Evolutionary conservation across 768 basidiomycete species (phyloP).

Genomic region (Termitomyces sp.): DNA sequence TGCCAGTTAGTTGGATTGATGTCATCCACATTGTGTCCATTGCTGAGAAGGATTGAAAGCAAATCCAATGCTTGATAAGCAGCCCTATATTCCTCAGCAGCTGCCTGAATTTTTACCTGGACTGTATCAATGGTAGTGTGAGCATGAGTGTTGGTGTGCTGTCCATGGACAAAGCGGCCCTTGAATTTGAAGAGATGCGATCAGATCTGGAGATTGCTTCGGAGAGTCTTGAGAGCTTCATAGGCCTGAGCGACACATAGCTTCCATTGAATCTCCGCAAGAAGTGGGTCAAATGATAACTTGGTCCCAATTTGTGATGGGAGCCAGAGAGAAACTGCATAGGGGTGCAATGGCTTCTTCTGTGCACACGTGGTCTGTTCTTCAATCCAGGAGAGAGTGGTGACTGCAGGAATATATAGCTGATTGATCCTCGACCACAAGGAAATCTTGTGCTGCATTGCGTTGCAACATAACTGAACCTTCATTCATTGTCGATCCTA

Average conservation of each 20-base stretch:
- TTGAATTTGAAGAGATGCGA: constrained; percentile 9
- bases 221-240: constrained; percentile 8
- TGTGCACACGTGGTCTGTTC: background rate
- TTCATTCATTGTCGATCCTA: constrained; percentile 7
- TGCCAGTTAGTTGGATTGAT: background rate
- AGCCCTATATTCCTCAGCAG: constrained; percentile 1
- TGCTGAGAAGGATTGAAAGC: background rate
- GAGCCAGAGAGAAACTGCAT: too few relatives aligned
- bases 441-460: constrained; percentile 4
- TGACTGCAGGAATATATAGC: constrained; percentile 12
- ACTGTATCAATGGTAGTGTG: background rate
- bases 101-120: background rate
- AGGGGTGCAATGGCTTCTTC: background rate
- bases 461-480: constrained; percentile 6
- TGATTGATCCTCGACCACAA: constrained; percentile 12
- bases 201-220: background rate
- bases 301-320: too few relatives aligned
- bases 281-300: background rate
- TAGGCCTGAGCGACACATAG: constrained; percentile 8
- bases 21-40: background rate
- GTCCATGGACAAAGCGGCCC: constrained; percentile 3
- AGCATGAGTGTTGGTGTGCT: constrained; percentile 6
- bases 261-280: constrained; percentile 9
- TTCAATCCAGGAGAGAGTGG: background rate
- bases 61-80: background rate